Evolutionary conservation across 768 basidiomycete genomes (phyloP).

Genomic region (Chlorophyllum brunneum): DNA sequence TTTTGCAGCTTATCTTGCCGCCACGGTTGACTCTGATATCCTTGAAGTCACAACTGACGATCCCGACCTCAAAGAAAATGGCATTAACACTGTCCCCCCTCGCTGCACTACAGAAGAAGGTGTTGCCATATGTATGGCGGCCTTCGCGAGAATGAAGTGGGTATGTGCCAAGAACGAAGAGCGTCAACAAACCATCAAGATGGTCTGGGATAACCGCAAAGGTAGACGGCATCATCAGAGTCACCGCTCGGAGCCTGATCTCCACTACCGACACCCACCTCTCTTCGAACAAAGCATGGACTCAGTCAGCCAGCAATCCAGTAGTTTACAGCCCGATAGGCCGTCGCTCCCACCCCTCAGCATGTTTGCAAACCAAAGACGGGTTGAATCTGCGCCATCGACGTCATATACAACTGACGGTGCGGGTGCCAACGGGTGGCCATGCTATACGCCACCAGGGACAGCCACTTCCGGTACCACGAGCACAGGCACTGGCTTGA

Average conservation of each 20-base stretch:
- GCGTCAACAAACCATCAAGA: constrained; percentile 55
- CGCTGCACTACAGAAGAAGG: constrained; percentile 38
- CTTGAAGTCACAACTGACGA: constrained; percentile 30
- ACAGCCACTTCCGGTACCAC: constrained; percentile 49
- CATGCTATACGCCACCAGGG: constrained; percentile 59
- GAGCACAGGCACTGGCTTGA: constrained; percentile 38
- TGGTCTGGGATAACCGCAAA: constrained; percentile 47
- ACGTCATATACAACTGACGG: constrained; percentile 48
- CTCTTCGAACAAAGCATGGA: constrained; percentile 15
- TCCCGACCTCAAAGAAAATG: constrained; percentile 29
- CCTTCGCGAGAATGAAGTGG: constrained; percentile 84
- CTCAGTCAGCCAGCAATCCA: constrained; percentile 21
- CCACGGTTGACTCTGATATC: constrained; percentile 51
- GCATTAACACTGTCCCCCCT: constrained; percentile 22
- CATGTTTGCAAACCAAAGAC: constrained; percentile 31
- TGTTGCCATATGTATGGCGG: constrained; percentile 59
- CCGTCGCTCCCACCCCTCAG: constrained; percentile 45
- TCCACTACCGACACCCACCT: constrained; percentile 11
- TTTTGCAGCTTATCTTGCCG: constrained; percentile 78
- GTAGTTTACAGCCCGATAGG: constrained; percentile 29
- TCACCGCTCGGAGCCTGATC: constrained; percentile 14
- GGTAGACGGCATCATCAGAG: constrained; percentile 25
- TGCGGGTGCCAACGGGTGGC: constrained; percentile 48
- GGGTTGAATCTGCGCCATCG: constrained; percentile 48
- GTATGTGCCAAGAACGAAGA: constrained; percentile 72